A percentile compares a stretch with the other conserved stretches of the same genome.
phyloP scores from a whole-genome alignment of 371 early-diverging fungal genomes.

The Mucor racemosus region DNA sequence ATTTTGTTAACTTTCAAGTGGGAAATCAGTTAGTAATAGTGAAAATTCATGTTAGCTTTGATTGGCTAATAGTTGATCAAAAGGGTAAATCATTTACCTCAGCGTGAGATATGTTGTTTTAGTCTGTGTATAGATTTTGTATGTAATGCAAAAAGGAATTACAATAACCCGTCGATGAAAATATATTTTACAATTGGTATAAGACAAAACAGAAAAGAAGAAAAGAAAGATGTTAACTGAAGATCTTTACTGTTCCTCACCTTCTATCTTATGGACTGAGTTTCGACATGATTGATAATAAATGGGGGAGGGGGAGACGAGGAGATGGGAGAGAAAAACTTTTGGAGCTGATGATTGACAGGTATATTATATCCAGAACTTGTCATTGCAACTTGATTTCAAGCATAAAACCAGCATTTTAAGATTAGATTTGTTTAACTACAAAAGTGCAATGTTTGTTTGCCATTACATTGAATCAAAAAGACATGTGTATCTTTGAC shows the following conservation, averaged over 20 bases:
- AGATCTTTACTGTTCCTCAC: background rate
- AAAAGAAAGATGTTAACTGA: background rate
- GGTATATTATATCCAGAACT: too few relatives aligned
- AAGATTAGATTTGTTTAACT: too few relatives aligned
- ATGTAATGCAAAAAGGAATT: background rate
- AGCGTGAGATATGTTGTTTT: background rate
- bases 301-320: too few relatives aligned
- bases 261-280: background rate
- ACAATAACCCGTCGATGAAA: background rate
- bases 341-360: background rate
- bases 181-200: background rate
- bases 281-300: background rate
- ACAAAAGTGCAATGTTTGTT: too few relatives aligned
- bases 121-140: background rate
- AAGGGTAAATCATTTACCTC: conserved; percentile 3
- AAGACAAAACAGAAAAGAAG: background rate
- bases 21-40: conserved; percentile 10
- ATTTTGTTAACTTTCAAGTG: conserved; percentile 1
- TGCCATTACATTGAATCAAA: too few relatives aligned
- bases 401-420: too few relatives aligned
- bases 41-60: background rate
- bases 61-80: conserved; percentile 1
- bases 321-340: background rate
- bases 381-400: too few relatives aligned
- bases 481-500: too few relatives aligned